These are phyloP conservation scores for Podaxis sp. DNA, from an alignment of 768 basidiomycete species.

Conservation along the genomic window DNA sequence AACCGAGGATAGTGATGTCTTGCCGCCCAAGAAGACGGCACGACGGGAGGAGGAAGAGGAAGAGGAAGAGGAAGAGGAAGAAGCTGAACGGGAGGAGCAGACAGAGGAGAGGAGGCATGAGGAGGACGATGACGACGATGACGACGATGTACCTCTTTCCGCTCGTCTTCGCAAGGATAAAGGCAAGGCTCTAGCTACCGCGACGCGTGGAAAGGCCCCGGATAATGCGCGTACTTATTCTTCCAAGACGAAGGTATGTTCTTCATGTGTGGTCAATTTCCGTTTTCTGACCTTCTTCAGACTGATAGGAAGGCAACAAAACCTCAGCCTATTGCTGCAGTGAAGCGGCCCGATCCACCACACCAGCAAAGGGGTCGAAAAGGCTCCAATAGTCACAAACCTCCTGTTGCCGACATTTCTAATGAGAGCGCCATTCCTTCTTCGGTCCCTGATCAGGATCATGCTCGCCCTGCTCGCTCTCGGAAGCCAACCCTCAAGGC, in stretches of 20 bases:
- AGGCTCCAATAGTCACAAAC: not conserved
- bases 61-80: conserved; percentile 24
- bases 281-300: not conserved
- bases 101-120: not conserved
- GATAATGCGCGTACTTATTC: not conserved
- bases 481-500: conserved; percentile 8
- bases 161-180: conserved; percentile 10
- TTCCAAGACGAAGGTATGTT: conserved; percentile 2
- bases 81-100: not conserved
- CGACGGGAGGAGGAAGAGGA: conserved; percentile 19
- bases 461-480: conserved; percentile 1
- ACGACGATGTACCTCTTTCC: conserved; percentile 18
- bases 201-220: not conserved
- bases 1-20: conserved; percentile 7
- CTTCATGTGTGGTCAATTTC: not conserved
- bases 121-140: conserved; percentile 9
- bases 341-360: not conserved
- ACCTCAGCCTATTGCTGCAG: not conserved
- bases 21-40: conserved; percentile 6
- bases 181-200: conserved; percentile 12
- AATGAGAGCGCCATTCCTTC: conserved; percentile 49
- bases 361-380: conserved; percentile 1
- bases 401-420: conserved; percentile 20
- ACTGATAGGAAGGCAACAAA: not conserved
- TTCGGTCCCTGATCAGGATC: conserved; percentile 58